Base-by-base conservation (phyloP, 2,329 filamentous ascomycete genomes). In the Phyllosticta capitalensis region DNA sequence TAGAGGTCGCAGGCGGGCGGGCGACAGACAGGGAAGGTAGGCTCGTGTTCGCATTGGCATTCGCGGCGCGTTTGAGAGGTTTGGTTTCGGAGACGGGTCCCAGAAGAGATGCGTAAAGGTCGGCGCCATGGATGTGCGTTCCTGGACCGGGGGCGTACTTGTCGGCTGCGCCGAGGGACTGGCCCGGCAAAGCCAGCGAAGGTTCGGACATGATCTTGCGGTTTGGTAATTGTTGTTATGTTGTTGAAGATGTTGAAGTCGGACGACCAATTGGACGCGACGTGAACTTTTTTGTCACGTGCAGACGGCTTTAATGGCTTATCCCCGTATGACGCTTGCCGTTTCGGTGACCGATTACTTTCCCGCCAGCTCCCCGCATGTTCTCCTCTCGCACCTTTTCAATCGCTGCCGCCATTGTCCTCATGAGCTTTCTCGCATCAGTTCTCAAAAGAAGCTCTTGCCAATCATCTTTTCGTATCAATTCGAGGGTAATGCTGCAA, bases 21-120 rank as follows among this genome's bases (percentile, higher is more conserved):
- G 57, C 4, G 58, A 61, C 28, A 14, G 54, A 57, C 50, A 75
- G 71, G 26, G 76, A 72, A 1, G 78, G 70, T 20, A 76, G 67
- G 54, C 19, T 50, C 14, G 33, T 50, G 21, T 68, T 81, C 81
- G 67, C 81, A 83, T 65, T 82, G 75, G 48, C 83, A 81, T 72
- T 84, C 85, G 58, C 76, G 71, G n/a, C 80, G 79, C 20, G 79
- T 79, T 62, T 64, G 56, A 65, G 58, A 68, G 65, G 65, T 24
- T 61, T 72, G 64, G 62, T 68, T 63, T 54, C 79, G 72, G 54
- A 73, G 67, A 79, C 83, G 49, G 82, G 81, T 54, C 92, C 92
- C 55, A 91, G 82, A 63, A 96, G 85, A 20, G 92, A 96, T 61
- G 92, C 86, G 72, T 88, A 88, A 65, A 96, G 83, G 61, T 86